Evolutionary conservation across 2,329 filamentous ascomycete species (phyloP).

Genomic region (Cryphonectria parasitica): DNA sequence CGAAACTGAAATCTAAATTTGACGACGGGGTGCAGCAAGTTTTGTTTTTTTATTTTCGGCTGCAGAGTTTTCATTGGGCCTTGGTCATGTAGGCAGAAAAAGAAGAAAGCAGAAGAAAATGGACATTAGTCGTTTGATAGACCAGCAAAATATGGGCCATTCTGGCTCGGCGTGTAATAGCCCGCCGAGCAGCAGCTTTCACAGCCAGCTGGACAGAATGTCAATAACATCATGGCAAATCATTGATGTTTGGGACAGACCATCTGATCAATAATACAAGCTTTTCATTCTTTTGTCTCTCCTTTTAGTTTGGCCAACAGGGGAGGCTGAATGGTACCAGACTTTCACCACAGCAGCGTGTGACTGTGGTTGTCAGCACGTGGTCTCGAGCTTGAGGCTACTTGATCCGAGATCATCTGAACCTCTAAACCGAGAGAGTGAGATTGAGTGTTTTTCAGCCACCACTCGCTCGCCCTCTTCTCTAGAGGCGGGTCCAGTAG

Average conservation of each 20-base stretch:
- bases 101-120: too few relatives aligned
- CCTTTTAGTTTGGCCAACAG: background rate
- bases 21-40: background rate
- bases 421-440: conserved; percentile 1
- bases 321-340: background rate
- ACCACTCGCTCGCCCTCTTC: conserved; percentile 6
- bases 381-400: conserved; percentile 14
- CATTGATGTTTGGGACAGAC: background rate
- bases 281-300: background rate
- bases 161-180: background rate
- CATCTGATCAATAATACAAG: conserved; percentile 5
- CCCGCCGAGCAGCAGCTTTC: conserved; percentile 5
- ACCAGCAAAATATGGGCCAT: background rate
- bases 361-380: conserved; percentile 5
- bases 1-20: conserved; percentile 3
- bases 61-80: background rate
- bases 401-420: conserved; percentile 8
- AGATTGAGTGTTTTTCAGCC: conserved; percentile 6
- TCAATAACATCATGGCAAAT: background rate
- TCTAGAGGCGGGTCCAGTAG: conserved; percentile 3
- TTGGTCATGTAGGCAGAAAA: background rate
- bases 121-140: background rate
- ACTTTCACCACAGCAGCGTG: background rate
- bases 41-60: background rate
- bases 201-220: background rate